phyloP scores from a whole-genome alignment of 208 protist genomes.

The Leishmania tropica region DNA sequence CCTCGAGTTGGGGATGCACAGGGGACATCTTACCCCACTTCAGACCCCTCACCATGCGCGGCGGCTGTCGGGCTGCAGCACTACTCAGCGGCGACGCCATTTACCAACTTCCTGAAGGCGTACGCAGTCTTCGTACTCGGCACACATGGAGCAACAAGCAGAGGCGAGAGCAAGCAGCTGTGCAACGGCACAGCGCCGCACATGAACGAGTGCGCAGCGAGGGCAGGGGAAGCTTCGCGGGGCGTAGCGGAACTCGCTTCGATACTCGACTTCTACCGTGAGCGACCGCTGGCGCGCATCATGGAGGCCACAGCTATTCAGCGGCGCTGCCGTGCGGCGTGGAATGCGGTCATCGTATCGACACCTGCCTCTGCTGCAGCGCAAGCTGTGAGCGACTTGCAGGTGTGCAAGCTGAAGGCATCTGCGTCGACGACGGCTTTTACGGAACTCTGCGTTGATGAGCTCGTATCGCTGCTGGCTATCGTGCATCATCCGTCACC shows the following conservation, averaged over 20 bases:
- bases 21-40: conserved; percentile 1
- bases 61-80: neutral
- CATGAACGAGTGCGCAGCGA: no score
- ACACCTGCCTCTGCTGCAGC: neutral
- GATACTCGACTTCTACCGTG: conserved; percentile 40
- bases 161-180: neutral
- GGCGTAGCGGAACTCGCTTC: neutral
- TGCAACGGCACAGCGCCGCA: neutral
- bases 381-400: neutral
- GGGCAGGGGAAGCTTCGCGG: neutral
- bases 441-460: conserved; percentile 39
- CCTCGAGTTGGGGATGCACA: neutral
- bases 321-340: conserved; percentile 26
- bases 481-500: neutral
- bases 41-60: neutral
- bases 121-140: conserved; percentile 26
- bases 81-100: conserved; percentile 9
- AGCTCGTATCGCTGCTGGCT: conserved; percentile 30
- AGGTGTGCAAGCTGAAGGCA: conserved; percentile 2
- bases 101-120: conserved; percentile 50
- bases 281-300: conserved; percentile 28
- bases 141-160: neutral
- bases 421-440: conserved; percentile 27
- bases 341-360: neutral
- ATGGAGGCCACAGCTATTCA: conserved; percentile 22